Evolutionary conservation across 352 stramenopile genomes (phyloP), one percentile per base, ranked within the genome.

Genomic region (Pseudoperonospora humuli): DNA sequence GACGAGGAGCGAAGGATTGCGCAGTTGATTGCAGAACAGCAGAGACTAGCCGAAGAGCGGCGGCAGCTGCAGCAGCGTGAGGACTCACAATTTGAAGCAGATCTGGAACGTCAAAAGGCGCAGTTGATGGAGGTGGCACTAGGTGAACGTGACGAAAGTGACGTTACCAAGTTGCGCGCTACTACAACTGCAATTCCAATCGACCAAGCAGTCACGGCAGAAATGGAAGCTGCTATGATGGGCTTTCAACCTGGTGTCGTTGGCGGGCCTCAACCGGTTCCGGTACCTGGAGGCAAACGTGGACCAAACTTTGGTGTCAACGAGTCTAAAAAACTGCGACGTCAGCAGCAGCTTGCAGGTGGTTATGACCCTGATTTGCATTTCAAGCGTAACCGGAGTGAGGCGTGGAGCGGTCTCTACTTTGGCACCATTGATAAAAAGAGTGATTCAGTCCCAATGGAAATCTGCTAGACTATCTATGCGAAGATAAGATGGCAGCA

Each of bases 151-250:
- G 77, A 93, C 29, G 80, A 88, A 32, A 68, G 69, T 41, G 77
- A 93, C 14, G 75, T 93, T 11, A 62, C 64, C 21, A 78, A 86
- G 46, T 23, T 93, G 19, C 73, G 75, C 13, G 69, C 67, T 3
- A 89, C 80, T 2, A 93, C 80, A 15, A 93, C 80, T 0, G 77
- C 77, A 7, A 72, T 90, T 41, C 80, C 80, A 3, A 93, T 93
- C 45, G 80, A 93, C 42, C 80, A 93, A 54, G 67, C 80, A 1
- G 71, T 93, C n/a, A 88, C 75, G 1, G 80, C 80, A 9, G 80
- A 93, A 48, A 93, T 93, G 80, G 80, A 93, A 47, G 80, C 80
- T 0, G 80, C 80, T 3, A 93, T 93, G 80, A 87, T 93, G 71
- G 80, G 80, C 5, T 90, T 92, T 50, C 77, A 90, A 49, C 79